Percentiles rank a stretch among this genome's conserved stretches.
phyloP scores from a whole-genome alignment of 495 filamentous ascomycete genomes.

The Aspergillus olivimuriae region DNA sequence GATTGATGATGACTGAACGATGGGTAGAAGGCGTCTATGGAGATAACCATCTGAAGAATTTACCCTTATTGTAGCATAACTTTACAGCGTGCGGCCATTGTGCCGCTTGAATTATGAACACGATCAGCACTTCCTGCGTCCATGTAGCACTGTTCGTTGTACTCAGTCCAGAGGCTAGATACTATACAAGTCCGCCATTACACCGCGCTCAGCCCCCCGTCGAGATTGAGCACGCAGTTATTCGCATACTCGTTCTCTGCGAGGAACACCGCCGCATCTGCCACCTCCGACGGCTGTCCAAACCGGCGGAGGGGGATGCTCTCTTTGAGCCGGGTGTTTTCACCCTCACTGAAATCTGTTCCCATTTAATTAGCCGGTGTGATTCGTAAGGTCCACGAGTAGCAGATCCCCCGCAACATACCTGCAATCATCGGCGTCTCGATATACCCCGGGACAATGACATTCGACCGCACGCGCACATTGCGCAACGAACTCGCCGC shows the following conservation, averaged over 20 bases:
- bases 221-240: constrained; percentile 80
- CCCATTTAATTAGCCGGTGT: too few relatives aligned
- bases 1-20: constrained; percentile 59
- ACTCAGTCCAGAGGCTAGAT: neutral
- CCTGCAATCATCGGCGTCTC: constrained; percentile 69
- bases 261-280: constrained; percentile 75
- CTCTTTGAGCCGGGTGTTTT: constrained; percentile 27
- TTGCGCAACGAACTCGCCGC: constrained; percentile 29
- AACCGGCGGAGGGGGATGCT: constrained; percentile 65
- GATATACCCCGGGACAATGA: constrained; percentile 79
- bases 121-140: too few relatives aligned
- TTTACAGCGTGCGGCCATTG: too few relatives aligned
- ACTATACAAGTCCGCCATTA: constrained; percentile 15
- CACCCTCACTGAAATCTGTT: constrained; percentile 33
- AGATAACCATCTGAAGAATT: too few relatives aligned
- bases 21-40: too few relatives aligned
- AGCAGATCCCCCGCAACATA: too few relatives aligned
- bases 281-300: constrained; percentile 62
- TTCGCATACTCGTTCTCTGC: constrained; percentile 74
- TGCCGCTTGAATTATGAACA: too few relatives aligned
- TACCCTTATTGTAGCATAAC: neutral
- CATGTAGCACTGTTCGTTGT: too few relatives aligned
- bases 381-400: too few relatives aligned
- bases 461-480: constrained; percentile 63
- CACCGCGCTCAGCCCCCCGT: constrained; percentile 70